Conservation (phyloP, 2,329 filamentous ascomycete genomes). For the Clarireedia sp. region DNA sequence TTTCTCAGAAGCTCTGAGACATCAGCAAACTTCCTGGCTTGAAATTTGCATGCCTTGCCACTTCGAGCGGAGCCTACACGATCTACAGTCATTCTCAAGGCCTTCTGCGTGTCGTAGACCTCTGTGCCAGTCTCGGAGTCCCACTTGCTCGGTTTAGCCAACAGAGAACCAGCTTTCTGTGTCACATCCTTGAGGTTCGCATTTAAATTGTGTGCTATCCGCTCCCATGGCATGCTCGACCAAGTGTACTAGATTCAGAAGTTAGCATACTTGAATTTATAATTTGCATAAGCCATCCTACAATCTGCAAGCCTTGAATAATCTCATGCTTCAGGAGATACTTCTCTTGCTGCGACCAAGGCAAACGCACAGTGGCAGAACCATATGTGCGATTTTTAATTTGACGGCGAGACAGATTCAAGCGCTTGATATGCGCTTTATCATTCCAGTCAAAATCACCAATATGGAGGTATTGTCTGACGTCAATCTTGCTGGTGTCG, state of each 20-base stretch:
- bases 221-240: neutral
- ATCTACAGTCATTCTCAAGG: neutral
- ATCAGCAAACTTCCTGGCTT: constrained; percentile 3
- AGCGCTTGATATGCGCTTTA: too few species aligned
- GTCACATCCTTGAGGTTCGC: neutral
- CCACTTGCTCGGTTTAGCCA: constrained; percentile 2
- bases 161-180: neutral
- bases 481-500: neutral
- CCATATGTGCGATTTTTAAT: neutral
- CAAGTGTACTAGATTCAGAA: neutral
- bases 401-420: too few species aligned
- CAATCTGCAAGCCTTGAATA: neutral
- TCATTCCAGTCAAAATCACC: constrained; percentile 11
- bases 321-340: constrained; percentile 2
- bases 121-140: neutral
- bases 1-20: neutral
- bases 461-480: constrained; percentile 8
- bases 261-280: neutral
- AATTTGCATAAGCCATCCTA: neutral
- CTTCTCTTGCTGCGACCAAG: constrained; percentile 9
- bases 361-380: neutral
- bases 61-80: neutral
- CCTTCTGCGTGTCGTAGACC: neutral
- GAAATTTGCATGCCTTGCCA: neutral
- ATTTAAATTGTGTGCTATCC: constrained; percentile 7